Conservation (phyloP, 306 rosid genomes). For the Trichosanthes truncata region DNA sequence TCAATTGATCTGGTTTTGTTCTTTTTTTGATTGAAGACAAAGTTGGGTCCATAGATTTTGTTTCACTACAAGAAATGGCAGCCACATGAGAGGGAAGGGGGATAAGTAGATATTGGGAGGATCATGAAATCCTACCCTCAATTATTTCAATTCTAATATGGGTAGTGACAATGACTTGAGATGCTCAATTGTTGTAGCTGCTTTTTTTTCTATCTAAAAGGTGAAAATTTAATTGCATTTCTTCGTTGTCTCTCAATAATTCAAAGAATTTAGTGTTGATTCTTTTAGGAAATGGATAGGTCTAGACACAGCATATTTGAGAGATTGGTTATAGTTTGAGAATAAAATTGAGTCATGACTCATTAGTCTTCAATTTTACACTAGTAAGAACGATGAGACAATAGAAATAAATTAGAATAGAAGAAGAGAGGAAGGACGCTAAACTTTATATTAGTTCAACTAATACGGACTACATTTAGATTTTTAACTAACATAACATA, state of each 20-base stretch:
- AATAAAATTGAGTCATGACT: too few relatives aligned
- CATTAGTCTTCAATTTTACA: background rate
- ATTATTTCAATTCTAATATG: background rate
- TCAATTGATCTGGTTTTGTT: background rate
- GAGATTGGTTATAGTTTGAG: too few relatives aligned
- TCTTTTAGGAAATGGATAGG: background rate
- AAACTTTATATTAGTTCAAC: too few relatives aligned
- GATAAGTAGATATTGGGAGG: background rate
- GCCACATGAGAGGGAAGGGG: background rate
- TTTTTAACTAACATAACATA: too few relatives aligned
- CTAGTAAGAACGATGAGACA: background rate
- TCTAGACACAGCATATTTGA: background rate
- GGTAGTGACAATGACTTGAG: background rate
- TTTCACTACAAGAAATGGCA: conserved; percentile 3
- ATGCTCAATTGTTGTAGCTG: background rate
- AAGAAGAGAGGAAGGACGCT: background rate
- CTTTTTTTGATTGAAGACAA: background rate
- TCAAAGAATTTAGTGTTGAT: background rate
- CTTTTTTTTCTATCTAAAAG: background rate
- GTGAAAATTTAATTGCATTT: background rate
- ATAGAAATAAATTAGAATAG: background rate
- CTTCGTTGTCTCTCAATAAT: background rate
- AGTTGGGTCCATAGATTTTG: conserved; percentile 11
- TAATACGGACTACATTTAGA: too few relatives aligned
- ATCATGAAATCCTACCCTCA: background rate